Conservation (phyloP, 768 basidiomycete species). For the Mycena rebaudengoi region DNA sequence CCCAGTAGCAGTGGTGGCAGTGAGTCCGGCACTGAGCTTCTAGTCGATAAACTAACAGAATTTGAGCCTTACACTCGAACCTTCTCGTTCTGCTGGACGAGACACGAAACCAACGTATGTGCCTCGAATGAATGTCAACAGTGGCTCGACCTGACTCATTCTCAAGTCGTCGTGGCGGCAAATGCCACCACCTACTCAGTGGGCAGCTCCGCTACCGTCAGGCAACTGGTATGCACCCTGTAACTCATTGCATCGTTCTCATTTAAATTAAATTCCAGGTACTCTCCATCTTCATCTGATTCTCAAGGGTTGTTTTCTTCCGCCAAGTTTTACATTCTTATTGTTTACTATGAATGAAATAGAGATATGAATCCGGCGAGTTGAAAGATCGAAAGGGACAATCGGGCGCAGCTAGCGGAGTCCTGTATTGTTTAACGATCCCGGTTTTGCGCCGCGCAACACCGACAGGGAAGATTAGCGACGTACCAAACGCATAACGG, state of each 20-base stretch:
- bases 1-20: conserved; percentile 3
- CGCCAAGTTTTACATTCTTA: not conserved
- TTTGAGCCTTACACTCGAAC: not conserved
- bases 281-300: not conserved
- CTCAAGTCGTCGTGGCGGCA: not conserved
- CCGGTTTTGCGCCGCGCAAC: not conserved
- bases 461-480: not conserved
- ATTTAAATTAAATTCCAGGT: too few relatives aligned
- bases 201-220: not conserved
- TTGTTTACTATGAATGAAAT: not conserved
- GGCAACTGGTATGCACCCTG: conserved; percentile 5
- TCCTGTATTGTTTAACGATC: not conserved
- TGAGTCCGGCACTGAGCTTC: not conserved
- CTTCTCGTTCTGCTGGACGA: conserved; percentile 5
- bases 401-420: not conserved
- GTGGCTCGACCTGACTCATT: not conserved
- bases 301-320: not conserved
- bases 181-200: not conserved
- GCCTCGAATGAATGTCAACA: not conserved
- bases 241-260: too few relatives aligned
- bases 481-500: not conserved
- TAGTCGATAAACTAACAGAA: not conserved
- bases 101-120: not conserved
- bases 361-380: not conserved
- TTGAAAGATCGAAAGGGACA: not conserved